phyloP scores from a whole-genome alignment of 805 yeast species.

The Candida koratica region DNA sequence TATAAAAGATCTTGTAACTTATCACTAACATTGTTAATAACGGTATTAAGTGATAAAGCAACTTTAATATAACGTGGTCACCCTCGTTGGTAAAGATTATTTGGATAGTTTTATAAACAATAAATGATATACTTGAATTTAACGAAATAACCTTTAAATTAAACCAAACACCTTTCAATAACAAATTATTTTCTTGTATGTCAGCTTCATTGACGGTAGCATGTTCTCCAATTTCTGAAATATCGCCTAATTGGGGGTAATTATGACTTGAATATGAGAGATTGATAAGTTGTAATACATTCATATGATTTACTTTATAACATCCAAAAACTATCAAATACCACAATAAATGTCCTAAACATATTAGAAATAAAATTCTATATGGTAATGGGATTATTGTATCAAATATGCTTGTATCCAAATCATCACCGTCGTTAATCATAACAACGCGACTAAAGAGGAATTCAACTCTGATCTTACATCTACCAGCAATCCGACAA shows the following conservation, averaged over 20 bases:
- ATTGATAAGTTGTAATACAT: constrained; percentile 42
- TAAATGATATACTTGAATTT: constrained; percentile 15
- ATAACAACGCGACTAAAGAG: neutral
- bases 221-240: constrained; percentile 28
- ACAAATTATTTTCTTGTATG: constrained; percentile 24
- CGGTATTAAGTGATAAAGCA: constrained; percentile 26
- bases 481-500: too few species aligned
- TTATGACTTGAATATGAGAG: constrained; percentile 38
- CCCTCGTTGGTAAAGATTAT: constrained; percentile 11
- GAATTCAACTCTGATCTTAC: too few species aligned
- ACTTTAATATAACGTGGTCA: constrained; percentile 10
- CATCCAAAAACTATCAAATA: constrained; percentile 36
- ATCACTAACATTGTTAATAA: constrained; percentile 33
- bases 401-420: constrained; percentile 21
- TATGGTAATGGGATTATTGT: constrained; percentile 37
- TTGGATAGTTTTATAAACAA: constrained; percentile 12
- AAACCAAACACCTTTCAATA: constrained; percentile 33
- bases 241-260: constrained; percentile 24
- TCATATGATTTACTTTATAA: constrained; percentile 39
- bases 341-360: constrained; percentile 55
- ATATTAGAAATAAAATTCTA: constrained; percentile 46
- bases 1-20: constrained; percentile 34
- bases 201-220: constrained; percentile 30
- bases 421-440: constrained; percentile 9
- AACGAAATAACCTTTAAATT: constrained; percentile 27